Evolutionary conservation across 306 rosid genomes (phyloP).

Genomic region (Neltuma alba): DNA sequence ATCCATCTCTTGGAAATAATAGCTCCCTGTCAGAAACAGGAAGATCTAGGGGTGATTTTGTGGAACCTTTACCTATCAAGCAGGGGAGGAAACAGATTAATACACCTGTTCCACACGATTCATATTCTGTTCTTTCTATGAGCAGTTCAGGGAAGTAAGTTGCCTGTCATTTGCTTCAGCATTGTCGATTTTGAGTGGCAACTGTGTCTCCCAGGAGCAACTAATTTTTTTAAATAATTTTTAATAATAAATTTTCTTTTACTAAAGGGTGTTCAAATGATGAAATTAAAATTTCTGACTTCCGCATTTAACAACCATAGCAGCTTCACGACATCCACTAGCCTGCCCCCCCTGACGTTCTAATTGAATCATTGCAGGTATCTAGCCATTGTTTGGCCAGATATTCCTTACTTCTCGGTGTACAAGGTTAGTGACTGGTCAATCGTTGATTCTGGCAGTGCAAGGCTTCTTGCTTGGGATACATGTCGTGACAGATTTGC

Average conservation of each 20-base stretch:
- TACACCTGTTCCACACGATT: slow-evolving; percentile 97
- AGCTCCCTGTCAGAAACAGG: slow-evolving; percentile 86
- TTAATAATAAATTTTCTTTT: slow-evolving; percentile 21
- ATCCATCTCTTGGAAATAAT: slow-evolving; percentile 96
- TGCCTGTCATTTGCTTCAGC: slow-evolving; percentile 34
- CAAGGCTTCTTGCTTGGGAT: slow-evolving; percentile 99
- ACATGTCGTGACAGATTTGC: slow-evolving; percentile 97
- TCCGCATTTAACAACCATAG: not conserved
- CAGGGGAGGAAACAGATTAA: slow-evolving; percentile 92
- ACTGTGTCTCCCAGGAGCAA: slow-evolving; percentile 9
- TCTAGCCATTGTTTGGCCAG: slow-evolving; percentile 95
- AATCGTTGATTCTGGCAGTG: slow-evolving; percentile 98
- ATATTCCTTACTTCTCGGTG: slow-evolving; percentile 95
- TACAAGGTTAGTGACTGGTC: slow-evolving; percentile 98
- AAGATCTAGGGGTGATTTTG: slow-evolving; percentile 76
- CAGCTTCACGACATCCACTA: not conserved
- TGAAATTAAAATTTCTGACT: slow-evolving; percentile 14
- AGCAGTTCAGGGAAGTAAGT: slow-evolving; percentile 99
- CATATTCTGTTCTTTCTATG: slow-evolving; percentile 91
- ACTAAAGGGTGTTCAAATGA: slow-evolving; percentile 4
- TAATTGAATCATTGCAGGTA: slow-evolving; percentile 71
- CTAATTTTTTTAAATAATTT: slow-evolving; percentile 10
- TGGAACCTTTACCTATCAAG: slow-evolving; percentile 87
- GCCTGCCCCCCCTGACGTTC: slow-evolving; percentile 23
- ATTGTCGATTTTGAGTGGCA: not conserved